phyloP scores from a whole-genome alignment of 371 early-diverging fungal species.

The Mortierella sp. region DNA sequence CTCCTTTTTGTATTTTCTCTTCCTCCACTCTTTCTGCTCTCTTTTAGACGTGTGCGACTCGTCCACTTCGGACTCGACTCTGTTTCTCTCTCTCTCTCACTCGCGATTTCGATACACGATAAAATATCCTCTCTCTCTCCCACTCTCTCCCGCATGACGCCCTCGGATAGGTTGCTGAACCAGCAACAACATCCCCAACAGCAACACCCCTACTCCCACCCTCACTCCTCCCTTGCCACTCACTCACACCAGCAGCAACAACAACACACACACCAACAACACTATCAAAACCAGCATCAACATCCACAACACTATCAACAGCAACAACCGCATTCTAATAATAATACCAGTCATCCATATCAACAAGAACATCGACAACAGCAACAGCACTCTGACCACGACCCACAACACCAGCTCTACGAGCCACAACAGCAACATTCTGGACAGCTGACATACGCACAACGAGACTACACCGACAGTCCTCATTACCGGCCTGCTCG shows the following conservation, averaged over 20 bases:
- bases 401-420: neutral
- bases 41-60: too few species aligned
- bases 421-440: neutral
- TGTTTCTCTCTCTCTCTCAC: neutral
- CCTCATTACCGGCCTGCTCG: neutral
- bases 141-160: constrained; percentile 20
- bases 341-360: constrained; percentile 4
- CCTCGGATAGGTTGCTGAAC: constrained; percentile 25
- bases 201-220: constrained; percentile 1
- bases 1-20: neutral
- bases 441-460: neutral
- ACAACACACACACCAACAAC: neutral
- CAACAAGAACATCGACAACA: neutral
- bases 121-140: neutral
- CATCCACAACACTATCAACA: neutral
- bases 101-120: neutral
- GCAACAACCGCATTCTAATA: constrained; percentile 9
- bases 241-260: constrained; percentile 8
- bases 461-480: constrained; percentile 1
- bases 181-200: constrained; percentile 23
- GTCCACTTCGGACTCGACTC: too few species aligned
- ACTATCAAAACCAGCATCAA: neutral
- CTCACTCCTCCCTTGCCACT: constrained; percentile 5
- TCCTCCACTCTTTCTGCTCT: neutral
- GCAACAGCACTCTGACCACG: neutral